A percentile compares a stretch with the other conserved stretches of the same genome.
Evolutionary conservation across 768 basidiomycete species (phyloP).

Genomic region (Holtermanniella nyarrowii): DNA sequence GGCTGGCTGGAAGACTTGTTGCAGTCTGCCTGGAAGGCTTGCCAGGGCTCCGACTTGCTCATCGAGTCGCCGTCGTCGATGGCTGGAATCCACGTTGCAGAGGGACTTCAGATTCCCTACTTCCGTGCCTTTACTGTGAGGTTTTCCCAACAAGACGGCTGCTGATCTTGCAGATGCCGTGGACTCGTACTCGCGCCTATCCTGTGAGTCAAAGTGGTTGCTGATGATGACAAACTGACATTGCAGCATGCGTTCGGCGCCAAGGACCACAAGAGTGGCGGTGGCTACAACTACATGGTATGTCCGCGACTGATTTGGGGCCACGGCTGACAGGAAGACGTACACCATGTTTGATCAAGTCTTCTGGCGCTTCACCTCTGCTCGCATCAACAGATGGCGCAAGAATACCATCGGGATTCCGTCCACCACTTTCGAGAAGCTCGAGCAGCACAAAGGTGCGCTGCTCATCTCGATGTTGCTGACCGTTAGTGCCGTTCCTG

Average conservation of each 20-base stretch:
- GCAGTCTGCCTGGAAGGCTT: slow-evolving; percentile 90
- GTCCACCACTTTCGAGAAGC: slow-evolving; percentile 79
- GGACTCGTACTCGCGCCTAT: slow-evolving; percentile 91
- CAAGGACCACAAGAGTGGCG: slow-evolving; percentile 95
- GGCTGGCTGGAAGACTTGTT: slow-evolving; percentile 96
- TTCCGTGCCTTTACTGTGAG: slow-evolving; percentile 73
- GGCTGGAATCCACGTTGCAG: slow-evolving; percentile 94
- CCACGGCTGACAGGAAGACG: slow-evolving; percentile 47
- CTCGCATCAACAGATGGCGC: slow-evolving; percentile 92
- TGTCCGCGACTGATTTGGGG: neutral
- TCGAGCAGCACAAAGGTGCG: slow-evolving; percentile 76
- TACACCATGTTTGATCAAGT: slow-evolving; percentile 77
- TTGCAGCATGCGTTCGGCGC: slow-evolving; percentile 84
- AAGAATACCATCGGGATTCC: slow-evolving; percentile 62
- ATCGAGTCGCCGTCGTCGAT: slow-evolving; percentile 95
- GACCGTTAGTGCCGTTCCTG: slow-evolving; percentile 66
- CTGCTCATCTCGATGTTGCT: neutral
- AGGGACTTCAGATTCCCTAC: slow-evolving; percentile 84
- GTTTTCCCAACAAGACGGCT: neutral
- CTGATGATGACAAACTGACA: neutral
- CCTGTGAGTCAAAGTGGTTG: slow-evolving; percentile 43
- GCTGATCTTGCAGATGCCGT: slow-evolving; percentile 58
- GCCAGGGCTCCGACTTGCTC: slow-evolving; percentile 84
- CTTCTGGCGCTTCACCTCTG: slow-evolving; percentile 89
- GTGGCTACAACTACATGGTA: slow-evolving; percentile 91